These are phyloP conservation scores for Heliamphora exappendiculata DNA, from an alignment of 148 eudicot genomes.

Conservation along the genomic window DNA sequence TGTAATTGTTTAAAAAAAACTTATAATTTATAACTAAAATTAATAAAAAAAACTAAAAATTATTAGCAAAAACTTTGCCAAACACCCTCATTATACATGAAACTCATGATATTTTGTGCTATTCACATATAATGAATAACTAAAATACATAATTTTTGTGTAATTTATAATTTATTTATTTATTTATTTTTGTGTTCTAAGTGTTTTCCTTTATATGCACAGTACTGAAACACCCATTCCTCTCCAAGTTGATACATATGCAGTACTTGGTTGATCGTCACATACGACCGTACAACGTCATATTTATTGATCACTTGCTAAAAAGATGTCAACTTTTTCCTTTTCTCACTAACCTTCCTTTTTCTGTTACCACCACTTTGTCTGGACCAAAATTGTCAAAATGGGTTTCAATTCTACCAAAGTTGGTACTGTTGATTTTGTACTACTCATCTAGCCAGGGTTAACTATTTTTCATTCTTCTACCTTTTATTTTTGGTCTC, in stretches of 20 bases:
- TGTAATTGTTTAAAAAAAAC: too few relatives aligned
- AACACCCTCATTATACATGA: too few relatives aligned
- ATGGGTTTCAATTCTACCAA: slow-evolving; percentile 1
- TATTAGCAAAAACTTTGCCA: too few relatives aligned
- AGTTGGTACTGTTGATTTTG: not conserved
- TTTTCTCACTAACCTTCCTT: not conserved
- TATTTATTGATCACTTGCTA: slow-evolving; percentile 2
- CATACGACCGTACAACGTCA: not conserved
- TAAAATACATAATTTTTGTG: too few relatives aligned
- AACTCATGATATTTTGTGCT: too few relatives aligned
- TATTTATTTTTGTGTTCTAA: too few relatives aligned
- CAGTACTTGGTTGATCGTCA: not conserved
- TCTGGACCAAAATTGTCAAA: slow-evolving; percentile 10
- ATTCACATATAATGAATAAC: too few relatives aligned
- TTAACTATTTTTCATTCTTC: too few relatives aligned
- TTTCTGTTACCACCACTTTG: slow-evolving; percentile 13
- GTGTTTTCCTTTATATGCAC: not conserved
- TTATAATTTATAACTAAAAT: too few relatives aligned
- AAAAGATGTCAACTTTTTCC: not conserved
- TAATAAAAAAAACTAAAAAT: too few relatives aligned
- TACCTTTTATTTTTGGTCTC: too few relatives aligned
- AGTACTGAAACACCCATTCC: not conserved
- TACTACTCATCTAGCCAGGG: not conserved
- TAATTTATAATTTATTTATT: too few relatives aligned
- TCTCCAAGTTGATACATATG: not conserved